Percentiles rank a stretch among this genome's conserved stretches.
These are phyloP conservation scores for Stemphylium lycopersici DNA, from an alignment of 2,329 filamentous ascomycete genomes.

Conservation along the genomic window DNA sequence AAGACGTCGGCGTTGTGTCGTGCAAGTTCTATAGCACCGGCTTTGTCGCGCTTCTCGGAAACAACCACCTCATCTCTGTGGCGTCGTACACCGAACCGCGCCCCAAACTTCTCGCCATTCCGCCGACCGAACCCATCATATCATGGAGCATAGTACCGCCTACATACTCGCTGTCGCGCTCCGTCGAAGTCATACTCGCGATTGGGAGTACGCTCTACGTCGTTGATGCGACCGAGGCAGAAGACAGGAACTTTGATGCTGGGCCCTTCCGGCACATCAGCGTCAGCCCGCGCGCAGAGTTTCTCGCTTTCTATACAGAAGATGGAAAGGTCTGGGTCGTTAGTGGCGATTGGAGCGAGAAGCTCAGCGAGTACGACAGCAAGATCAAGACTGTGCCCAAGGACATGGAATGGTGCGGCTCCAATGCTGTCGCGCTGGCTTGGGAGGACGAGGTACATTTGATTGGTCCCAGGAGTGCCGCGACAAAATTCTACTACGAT, in stretches of 20 bases:
- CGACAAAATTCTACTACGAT: constrained; percentile 85
- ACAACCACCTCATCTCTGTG: constrained; percentile 87
- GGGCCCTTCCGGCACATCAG: constrained; percentile 90
- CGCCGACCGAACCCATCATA: constrained; percentile 78
- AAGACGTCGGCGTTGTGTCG: constrained; percentile 84
- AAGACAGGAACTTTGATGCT: constrained; percentile 88
- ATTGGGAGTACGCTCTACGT: constrained; percentile 84
- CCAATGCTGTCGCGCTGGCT: constrained; percentile 88
- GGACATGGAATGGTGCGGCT: constrained; percentile 94
- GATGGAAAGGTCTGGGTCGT: constrained; percentile 89
- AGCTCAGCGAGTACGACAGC: constrained; percentile 89
- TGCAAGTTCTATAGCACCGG: constrained; percentile 91
- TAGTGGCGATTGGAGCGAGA: constrained; percentile 91
- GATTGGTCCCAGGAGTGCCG: constrained; percentile 81
- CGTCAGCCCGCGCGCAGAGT: constrained; percentile 89
- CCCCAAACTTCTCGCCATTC: constrained; percentile 77
- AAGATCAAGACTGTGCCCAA: constrained; percentile 83
- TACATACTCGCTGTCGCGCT: constrained; percentile 84
- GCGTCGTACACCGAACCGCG: constrained; percentile 88
- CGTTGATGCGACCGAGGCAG: constrained; percentile 85
- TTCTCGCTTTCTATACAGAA: constrained; percentile 83
- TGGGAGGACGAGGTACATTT: constrained; percentile 99
- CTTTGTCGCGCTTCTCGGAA: constrained; percentile 89
- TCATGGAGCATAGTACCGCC: constrained; percentile 92
- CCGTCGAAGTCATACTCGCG: constrained; percentile 89